Evolutionary conservation across 257 asterid genomes (phyloP).

Genomic region (Eustoma russellianum): DNA sequence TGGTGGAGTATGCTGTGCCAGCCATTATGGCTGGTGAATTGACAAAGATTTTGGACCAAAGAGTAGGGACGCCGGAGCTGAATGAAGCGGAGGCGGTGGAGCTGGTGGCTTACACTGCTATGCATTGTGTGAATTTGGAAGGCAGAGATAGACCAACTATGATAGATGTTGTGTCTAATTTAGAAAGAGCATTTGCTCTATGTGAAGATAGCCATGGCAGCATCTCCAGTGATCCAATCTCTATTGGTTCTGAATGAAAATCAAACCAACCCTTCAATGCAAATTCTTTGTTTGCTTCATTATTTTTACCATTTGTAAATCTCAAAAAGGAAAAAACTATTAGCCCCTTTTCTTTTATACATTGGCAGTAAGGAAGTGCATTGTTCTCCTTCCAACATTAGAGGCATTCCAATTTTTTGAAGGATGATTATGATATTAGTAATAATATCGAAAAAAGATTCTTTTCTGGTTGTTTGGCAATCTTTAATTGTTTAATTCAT

Average conservation of each 20-base stretch:
- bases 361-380: constrained; percentile 5
- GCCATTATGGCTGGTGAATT: constrained; percentile 50
- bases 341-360: no score
- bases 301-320: not conserved
- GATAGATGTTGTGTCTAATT: constrained; percentile 61
- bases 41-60: constrained; percentile 35
- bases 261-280: not conserved
- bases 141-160: constrained; percentile 79
- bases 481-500: no score
- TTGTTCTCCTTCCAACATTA: constrained; percentile 3
- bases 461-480: no score
- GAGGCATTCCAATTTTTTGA: not conserved
- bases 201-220: constrained; percentile 75
- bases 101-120: constrained; percentile 70
- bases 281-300: constrained; percentile 7
- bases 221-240: constrained; percentile 58
- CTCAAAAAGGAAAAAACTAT: not conserved
- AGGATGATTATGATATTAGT: no score
- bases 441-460: no score
- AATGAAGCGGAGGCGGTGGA: constrained; percentile 74
- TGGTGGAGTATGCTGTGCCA: constrained; percentile 75
- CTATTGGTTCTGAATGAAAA: constrained; percentile 53
- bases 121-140: constrained; percentile 84
- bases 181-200: constrained; percentile 65
- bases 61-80: constrained; percentile 48